phyloP scores from a whole-genome alignment of 176 grass and related monocot species.

The Lolium multiflorum region DNA sequence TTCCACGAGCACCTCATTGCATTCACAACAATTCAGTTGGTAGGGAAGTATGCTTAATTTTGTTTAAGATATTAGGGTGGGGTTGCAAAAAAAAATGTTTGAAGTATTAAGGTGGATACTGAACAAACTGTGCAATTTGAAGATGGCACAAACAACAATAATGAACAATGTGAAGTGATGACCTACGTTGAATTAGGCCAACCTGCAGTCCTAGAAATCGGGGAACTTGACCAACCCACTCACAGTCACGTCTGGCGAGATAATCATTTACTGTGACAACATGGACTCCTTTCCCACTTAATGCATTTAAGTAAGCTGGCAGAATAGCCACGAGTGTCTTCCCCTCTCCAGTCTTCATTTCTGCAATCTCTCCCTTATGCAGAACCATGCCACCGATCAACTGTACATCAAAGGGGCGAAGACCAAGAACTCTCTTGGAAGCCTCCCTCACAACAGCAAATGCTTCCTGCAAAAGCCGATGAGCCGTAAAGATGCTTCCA shows the following conservation, averaged over 20 bases:
- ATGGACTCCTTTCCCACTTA: constrained; percentile 95
- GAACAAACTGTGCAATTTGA: constrained; percentile 33
- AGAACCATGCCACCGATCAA: constrained; percentile 94
- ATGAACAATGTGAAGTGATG: constrained; percentile 52
- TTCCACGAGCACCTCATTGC: constrained; percentile 27
- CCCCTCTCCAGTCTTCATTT: constrained; percentile 99
- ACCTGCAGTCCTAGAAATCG: constrained; percentile 96
- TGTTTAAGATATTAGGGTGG: constrained; percentile 14
- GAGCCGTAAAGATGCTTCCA: constrained; percentile 14
- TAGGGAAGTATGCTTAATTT: constrained; percentile 25
- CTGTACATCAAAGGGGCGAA: constrained; percentile 94
- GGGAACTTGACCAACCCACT: constrained; percentile 99
- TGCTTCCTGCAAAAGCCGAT: constrained; percentile 71
- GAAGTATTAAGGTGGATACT: constrained; percentile 8
- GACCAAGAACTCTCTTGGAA: constrained; percentile 92
- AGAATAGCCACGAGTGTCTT: constrained; percentile 97
- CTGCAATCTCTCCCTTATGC: constrained; percentile 94
- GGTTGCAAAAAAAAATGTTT: not conserved
- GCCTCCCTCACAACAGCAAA: constrained; percentile 96
- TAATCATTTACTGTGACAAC: constrained; percentile 99
- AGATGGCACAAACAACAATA: constrained; percentile 33
- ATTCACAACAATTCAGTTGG: not conserved
- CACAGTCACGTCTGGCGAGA: constrained; percentile 93
- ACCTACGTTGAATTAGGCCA: constrained; percentile 99
- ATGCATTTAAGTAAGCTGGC: constrained; percentile 92